Evolutionary conservation across 768 basidiomycete species (phyloP).

Genomic region (Pleurotus platypus): DNA sequence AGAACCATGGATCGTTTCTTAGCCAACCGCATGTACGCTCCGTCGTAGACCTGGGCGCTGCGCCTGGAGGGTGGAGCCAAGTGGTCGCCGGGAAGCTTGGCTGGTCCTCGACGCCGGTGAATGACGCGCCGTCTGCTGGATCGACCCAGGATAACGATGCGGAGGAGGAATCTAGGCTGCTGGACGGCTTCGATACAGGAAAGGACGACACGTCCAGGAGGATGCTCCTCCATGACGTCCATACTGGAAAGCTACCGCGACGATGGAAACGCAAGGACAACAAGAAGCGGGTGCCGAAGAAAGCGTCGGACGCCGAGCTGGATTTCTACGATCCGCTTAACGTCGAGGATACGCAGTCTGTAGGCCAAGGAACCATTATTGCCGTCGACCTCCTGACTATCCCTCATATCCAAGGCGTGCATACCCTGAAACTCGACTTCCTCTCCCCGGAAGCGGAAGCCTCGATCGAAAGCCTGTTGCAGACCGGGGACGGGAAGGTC

Average conservation of each 20-base stretch:
- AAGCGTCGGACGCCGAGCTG: constrained; percentile 10
- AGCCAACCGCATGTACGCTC: constrained; percentile 46
- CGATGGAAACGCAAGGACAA: constrained; percentile 6
- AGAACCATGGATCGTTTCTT: constrained; percentile 50
- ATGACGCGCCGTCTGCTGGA: no score
- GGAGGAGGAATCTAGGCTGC: neutral
- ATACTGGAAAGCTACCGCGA: constrained; percentile 2
- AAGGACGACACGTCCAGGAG: neutral
- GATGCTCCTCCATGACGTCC: neutral
- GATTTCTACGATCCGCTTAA: constrained; percentile 39
- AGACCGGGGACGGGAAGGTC: constrained; percentile 34
- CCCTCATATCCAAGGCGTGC: constrained; percentile 66
- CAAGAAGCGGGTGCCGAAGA: neutral
- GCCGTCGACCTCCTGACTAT: constrained; percentile 83
- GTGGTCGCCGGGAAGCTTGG: constrained; percentile 68
- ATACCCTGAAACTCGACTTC: constrained; percentile 76
- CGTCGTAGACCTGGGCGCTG: constrained; percentile 87
- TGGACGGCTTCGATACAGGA: neutral
- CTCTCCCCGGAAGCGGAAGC: constrained; percentile 36
- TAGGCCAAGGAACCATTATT: constrained; percentile 51
- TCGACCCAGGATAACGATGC: neutral
- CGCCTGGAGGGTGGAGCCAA: constrained; percentile 95
- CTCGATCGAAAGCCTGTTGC: constrained; percentile 14
- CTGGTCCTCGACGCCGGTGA: constrained; percentile 25
- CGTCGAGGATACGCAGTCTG: constrained; percentile 24